Evolutionary conservation across 306 rosid species (phyloP).

Genomic region (Lotus japonicus): DNA sequence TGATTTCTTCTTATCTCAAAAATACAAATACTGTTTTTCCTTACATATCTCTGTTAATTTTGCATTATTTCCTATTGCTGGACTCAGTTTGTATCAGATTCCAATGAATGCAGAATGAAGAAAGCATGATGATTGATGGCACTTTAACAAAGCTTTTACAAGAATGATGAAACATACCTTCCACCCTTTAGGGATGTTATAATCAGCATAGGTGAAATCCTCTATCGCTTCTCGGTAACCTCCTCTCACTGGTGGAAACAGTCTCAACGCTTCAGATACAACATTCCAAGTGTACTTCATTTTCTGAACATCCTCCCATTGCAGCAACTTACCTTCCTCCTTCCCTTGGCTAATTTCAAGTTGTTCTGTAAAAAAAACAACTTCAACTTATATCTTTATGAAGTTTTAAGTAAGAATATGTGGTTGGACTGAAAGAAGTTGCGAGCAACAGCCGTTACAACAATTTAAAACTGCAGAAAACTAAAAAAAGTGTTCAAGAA

Average conservation of each 20-base stretch:
- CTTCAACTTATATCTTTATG: background rate
- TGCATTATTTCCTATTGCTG: too few relatives aligned
- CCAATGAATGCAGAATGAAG: background rate
- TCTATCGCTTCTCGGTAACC: constrained; percentile 36
- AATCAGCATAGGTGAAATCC: constrained; percentile 44
- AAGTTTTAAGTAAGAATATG: background rate
- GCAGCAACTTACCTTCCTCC: constrained; percentile 30
- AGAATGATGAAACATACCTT: constrained; percentile 33
- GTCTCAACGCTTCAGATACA: constrained; percentile 39
- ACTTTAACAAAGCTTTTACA: background rate
- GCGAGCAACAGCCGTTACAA: background rate
- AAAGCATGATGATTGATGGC: background rate
- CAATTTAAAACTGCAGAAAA: background rate
- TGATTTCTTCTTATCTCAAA: too few relatives aligned
- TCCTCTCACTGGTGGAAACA: constrained; percentile 41
- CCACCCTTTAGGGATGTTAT: constrained; percentile 50
- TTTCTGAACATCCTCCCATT: constrained; percentile 51
- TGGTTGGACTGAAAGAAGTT: background rate
- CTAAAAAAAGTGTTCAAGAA: background rate
- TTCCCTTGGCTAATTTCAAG: constrained; percentile 33
- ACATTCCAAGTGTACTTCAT: constrained; percentile 62
- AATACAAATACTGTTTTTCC: too few relatives aligned
- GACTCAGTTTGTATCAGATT: background rate
- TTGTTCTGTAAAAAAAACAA: constrained; percentile 36
- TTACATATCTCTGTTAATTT: too few relatives aligned